Conservation (phyloP, 371 early-diverging fungal species). For the Rhizopus stolonifer region DNA sequence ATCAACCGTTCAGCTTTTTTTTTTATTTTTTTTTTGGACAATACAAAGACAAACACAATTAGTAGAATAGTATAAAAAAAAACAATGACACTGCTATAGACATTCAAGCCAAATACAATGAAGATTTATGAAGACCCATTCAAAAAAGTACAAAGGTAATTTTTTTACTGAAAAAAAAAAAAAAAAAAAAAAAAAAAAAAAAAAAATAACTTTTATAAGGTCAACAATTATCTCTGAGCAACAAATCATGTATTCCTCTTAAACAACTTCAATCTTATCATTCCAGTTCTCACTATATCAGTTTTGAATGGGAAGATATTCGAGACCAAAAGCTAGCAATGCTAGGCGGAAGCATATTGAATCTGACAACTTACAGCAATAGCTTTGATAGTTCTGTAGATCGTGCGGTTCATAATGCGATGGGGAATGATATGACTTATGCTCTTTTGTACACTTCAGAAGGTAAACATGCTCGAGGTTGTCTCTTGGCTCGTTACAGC, state of each 20-base stretch:
- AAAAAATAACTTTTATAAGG: not conserved
- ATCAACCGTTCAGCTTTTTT: too few species aligned
- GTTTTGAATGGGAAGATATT: conserved; percentile 26
- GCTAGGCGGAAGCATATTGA: conserved; percentile 17
- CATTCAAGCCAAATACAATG: too few species aligned
- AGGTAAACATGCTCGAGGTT: conserved; percentile 39
- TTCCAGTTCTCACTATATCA: conserved; percentile 5
- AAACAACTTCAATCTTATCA: conserved; percentile 2
- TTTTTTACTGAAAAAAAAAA: too few species aligned
- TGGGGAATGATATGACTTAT: conserved; percentile 48
- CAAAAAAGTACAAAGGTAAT: too few species aligned
- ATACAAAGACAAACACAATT: too few species aligned
- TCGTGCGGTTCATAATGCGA: conserved; percentile 25
- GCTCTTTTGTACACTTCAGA: conserved; percentile 32
- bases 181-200: too few species aligned
- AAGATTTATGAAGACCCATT: too few species aligned
- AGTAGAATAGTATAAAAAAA: not conserved
- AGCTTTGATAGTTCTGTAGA: conserved; percentile 30
- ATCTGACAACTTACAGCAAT: conserved; percentile 24
- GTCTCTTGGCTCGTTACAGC: conserved; percentile 43
- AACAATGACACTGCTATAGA: not conserved
- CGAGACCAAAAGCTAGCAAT: not conserved
- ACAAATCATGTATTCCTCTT: conserved; percentile 15
- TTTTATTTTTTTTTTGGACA: too few species aligned
- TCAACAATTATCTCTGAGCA: not conserved